Conservation (phyloP, 192 early-diverging fungal species). For the Irineochytrium annulatum region DNA sequence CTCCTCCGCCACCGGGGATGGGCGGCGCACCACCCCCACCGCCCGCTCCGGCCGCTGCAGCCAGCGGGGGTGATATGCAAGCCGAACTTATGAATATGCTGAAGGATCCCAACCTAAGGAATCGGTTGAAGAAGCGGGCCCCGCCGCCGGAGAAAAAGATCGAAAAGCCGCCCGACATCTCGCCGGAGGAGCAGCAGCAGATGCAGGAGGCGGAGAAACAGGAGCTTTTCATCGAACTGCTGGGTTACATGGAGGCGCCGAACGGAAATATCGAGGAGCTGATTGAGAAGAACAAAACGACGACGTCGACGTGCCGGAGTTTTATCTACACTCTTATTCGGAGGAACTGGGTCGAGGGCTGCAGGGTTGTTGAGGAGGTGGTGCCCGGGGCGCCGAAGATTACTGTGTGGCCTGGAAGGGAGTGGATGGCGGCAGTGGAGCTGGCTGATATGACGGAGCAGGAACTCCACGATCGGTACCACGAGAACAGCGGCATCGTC, state of each 20-base stretch:
- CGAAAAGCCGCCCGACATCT: conserved; percentile 1
- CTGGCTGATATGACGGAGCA: conserved; percentile 34
- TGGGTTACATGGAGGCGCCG: conserved; percentile 56
- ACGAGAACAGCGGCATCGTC: conserved; percentile 23
- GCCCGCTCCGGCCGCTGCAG: background rate
- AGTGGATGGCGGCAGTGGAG: conserved; percentile 44
- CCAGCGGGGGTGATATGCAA: conserved; percentile 17
- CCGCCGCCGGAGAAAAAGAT: conserved; percentile 5
- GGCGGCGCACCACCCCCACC: conserved; percentile 23
- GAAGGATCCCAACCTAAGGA: conserved; percentile 29
- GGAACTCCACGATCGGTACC: conserved; percentile 29
- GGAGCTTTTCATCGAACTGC: conserved; percentile 48
- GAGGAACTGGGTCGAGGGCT: conserved; percentile 41
- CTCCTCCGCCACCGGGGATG: conserved; percentile 29
- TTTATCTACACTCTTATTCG: conserved; percentile 53
- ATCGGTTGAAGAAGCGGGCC: conserved; percentile 32
- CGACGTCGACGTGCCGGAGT: conserved; percentile 37
- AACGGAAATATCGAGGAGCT: conserved; percentile 51
- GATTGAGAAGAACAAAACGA: conserved; percentile 26
- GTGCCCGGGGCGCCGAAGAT: conserved; percentile 17
- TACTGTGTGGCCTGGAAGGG: conserved; percentile 42
- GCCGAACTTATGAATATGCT: conserved; percentile 26
- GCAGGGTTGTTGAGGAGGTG: conserved; percentile 24
- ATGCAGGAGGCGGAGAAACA: conserved; percentile 31
- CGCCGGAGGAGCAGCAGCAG: conserved; percentile 23